Evolutionary conservation across 306 rosid species (phyloP), one percentile per base, ranked within the genome.

Genomic region (Malus sieversii): DNA sequence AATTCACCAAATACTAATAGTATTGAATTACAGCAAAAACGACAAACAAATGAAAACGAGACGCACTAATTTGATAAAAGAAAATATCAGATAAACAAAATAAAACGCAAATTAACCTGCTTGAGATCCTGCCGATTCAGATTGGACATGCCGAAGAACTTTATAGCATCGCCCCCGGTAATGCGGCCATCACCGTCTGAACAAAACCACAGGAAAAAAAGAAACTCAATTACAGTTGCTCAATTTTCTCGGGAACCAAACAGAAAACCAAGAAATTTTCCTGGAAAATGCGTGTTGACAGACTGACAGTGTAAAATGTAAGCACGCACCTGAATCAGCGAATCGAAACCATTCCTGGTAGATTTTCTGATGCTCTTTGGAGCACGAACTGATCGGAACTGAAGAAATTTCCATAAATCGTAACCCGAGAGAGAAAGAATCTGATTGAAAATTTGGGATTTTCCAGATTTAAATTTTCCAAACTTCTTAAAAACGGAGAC

Each of bases 131-230:
- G 88, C 12, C 98, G 84, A 40, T 97, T 81, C 87, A 95, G 79
- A 45, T 79, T 82, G 22, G 99, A 89, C 87, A 90, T 76, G 68
- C 90, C 70, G 58, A 95, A 95, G 84, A 95, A 85, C 80, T 80
- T 88, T 2, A 86, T 85, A 29, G 98, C 97, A 82, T 95, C 99
- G 23, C 30, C 86, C n/a, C 97, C 97, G 1, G 92, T 87, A 77
- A 95, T 79, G 52, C 99, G 99, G 64, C 97, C 97, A 86, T 95
- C 99, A 16, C 80, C 82, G 82, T 95, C 99, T 92, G 87, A 29
- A 73, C 23, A 75, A 75, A 30, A 70, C 72, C 71, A 70, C 23
- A 68, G 75, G 75, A 42, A 33, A 76, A 46, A 46, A 15, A 5
- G 1, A 60, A 19, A n/a, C 7, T 25, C 45, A 51, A 58, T 7